A percentile compares a stretch with the other conserved stretches of the same genome.
Conservation (phyloP, 306 rosid species). For the Ormosia semicastrata region DNA sequence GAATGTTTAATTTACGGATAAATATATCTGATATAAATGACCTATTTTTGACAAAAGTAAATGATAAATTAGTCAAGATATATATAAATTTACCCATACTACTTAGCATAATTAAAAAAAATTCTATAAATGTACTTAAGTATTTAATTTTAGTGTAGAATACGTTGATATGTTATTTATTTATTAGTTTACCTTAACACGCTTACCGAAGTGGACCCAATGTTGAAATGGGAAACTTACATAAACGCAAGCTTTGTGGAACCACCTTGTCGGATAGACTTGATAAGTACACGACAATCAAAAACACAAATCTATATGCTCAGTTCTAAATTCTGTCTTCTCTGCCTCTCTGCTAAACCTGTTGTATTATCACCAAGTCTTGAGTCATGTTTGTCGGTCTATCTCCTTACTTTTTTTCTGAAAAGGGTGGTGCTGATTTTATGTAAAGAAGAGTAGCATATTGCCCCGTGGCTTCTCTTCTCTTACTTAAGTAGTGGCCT, state of each 20-base stretch:
- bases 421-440: constrained; percentile 36
- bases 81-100: too few species aligned
- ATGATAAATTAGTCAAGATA: too few species aligned
- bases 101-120: too few species aligned
- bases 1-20: too few species aligned
- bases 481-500: constrained; percentile 32
- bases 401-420: constrained; percentile 29
- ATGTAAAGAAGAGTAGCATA: constrained; percentile 32
- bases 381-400: constrained; percentile 36
- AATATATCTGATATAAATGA: too few species aligned
- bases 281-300: constrained; percentile 11
- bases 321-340: constrained; percentile 32
- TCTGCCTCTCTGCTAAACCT: constrained; percentile 34
- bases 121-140: neutral
- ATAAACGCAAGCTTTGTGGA: constrained; percentile 15
- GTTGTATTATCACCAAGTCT: constrained; percentile 11
- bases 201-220: neutral
- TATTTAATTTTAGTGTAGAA: neutral
- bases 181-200: neutral
- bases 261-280: constrained; percentile 18
- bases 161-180: neutral
- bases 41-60: too few species aligned
- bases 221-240: neutral
- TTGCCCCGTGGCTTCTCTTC: constrained; percentile 42
- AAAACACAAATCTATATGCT: constrained; percentile 33